Conservation (phyloP, 495 filamentous ascomycete species). For the Friedmanniomyces simplex region DNA sequence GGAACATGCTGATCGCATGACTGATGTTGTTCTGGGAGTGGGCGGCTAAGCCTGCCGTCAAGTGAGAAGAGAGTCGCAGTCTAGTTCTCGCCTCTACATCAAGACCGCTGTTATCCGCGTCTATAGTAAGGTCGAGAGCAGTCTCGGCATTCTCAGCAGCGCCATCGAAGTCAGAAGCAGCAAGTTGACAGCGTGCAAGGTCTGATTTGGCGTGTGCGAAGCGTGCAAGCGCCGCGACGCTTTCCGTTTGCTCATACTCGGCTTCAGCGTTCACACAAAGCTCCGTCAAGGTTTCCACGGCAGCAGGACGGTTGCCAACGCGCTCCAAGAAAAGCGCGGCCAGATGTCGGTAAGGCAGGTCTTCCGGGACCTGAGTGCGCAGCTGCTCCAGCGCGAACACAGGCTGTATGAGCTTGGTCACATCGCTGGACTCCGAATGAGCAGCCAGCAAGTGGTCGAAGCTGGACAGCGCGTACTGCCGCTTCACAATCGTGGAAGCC, state of each 20-base stretch:
- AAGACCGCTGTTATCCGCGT: constrained; percentile 45
- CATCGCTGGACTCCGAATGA: constrained; percentile 45
- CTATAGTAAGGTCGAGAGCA: constrained; percentile 27
- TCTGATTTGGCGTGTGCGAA: constrained; percentile 84
- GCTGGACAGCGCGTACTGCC: constrained; percentile 62
- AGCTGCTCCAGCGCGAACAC: constrained; percentile 84
- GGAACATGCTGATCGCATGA: constrained; percentile 66
- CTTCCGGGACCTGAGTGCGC: constrained; percentile 51
- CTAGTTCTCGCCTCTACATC: constrained; percentile 45
- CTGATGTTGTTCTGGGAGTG: constrained; percentile 57
- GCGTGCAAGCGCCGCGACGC: constrained; percentile 52
- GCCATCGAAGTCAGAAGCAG: constrained; percentile 47
- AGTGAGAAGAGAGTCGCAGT: constrained; percentile 69
- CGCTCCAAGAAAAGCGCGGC: constrained; percentile 72
- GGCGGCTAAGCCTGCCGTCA: constrained; percentile 73
- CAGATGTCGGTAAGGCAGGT: constrained; percentile 65
- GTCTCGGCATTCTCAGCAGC: constrained; percentile 53
- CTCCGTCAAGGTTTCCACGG: constrained; percentile 50
- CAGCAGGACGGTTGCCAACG: constrained; percentile 53
- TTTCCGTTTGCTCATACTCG: constrained; percentile 77
- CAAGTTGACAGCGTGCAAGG: constrained; percentile 67
- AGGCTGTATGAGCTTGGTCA: constrained; percentile 56
- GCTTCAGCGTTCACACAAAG: constrained; percentile 62
- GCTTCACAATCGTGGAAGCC: constrained; percentile 56
- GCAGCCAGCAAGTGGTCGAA: constrained; percentile 65